Evolutionary conservation across 257 asterid genomes (phyloP).

Genomic region (Sherardia arvensis): DNA sequence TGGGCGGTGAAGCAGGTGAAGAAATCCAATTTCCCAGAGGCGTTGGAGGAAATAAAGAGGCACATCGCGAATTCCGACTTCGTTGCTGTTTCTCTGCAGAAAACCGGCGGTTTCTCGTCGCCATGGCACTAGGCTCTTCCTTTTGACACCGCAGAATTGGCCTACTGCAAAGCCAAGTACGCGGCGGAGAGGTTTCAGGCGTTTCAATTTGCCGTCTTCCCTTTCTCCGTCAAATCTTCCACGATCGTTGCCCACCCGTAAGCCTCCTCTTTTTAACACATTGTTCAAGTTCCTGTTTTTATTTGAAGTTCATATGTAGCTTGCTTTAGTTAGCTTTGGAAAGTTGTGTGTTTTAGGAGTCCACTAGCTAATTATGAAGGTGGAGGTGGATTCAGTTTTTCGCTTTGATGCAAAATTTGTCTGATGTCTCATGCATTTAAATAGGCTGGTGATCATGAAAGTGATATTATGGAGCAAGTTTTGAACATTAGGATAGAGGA

Average conservation of each 20-base stretch:
- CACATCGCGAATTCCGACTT: slow-evolving; percentile 49
- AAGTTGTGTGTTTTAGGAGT: not conserved
- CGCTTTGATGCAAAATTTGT: not conserved
- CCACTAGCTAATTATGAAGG: not conserved
- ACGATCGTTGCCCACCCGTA: slow-evolving; percentile 74
- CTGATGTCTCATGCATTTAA: not conserved
- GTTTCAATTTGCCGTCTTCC: slow-evolving; percentile 85
- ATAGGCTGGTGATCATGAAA: not conserved
- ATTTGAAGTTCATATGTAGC: not conserved
- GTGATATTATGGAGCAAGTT: not conserved
- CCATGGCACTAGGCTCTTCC: slow-evolving; percentile 73
- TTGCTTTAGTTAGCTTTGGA: not conserved
- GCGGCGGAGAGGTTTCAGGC: slow-evolving; percentile 72
- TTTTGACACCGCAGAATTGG: slow-evolving; percentile 63
- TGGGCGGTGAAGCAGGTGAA: slow-evolving; percentile 58
- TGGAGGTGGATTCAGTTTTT: not conserved
- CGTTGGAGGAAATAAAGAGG: slow-evolving; percentile 33
- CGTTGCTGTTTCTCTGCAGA: slow-evolving; percentile 40
- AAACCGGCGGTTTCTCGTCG: slow-evolving; percentile 69
- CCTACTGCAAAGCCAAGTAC: slow-evolving; percentile 58
- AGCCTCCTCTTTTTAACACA: slow-evolving; percentile 10
- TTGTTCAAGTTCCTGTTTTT: not conserved
- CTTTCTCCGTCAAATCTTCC: slow-evolving; percentile 57
- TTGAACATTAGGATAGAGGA: not conserved
- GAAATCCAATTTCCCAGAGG: slow-evolving; percentile 52